Conservation (phyloP, 495 filamentous ascomycete genomes). For the Podospora appendiculata region DNA sequence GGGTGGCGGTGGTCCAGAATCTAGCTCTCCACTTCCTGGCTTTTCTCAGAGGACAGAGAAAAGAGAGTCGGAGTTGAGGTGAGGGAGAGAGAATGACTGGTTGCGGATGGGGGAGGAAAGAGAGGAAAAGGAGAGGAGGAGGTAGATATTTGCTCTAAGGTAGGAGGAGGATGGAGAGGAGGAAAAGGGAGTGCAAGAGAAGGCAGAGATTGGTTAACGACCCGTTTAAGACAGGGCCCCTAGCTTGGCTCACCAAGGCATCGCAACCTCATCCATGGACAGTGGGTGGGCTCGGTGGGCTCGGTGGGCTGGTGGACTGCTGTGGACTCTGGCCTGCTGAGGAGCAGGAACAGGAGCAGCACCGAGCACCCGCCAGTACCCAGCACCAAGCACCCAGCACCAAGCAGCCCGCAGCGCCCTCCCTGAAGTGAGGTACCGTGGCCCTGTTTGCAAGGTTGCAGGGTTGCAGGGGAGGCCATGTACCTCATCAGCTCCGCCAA, state of each 20-base stretch:
- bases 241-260: constrained; percentile 17
- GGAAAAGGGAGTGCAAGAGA: constrained; percentile 46
- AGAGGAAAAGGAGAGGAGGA: constrained; percentile 42
- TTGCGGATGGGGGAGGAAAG: constrained; percentile 48
- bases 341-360: too few relatives aligned
- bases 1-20: constrained; percentile 19
- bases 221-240: constrained; percentile 44
- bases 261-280: background rate
- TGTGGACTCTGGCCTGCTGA: too few relatives aligned
- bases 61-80: constrained; percentile 25
- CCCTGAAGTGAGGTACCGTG: constrained; percentile 17
- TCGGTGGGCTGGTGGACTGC: too few relatives aligned
- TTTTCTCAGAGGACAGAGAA: constrained; percentile 33
- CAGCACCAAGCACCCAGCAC: constrained; percentile 19
- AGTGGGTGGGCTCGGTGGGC: too few relatives aligned
- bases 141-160: constrained; percentile 47
- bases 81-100: constrained; percentile 42
- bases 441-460: constrained; percentile 11
- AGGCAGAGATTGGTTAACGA: constrained; percentile 39
- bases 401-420: constrained; percentile 24
- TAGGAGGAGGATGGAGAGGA: constrained; percentile 49
- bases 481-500: constrained; percentile 13
- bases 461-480: constrained; percentile 3
- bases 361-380: too few relatives aligned
- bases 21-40: constrained; percentile 34